Base-by-base conservation (phyloP, 2,329 filamentous ascomycete genomes). In the Fusarium coffeatum region DNA sequence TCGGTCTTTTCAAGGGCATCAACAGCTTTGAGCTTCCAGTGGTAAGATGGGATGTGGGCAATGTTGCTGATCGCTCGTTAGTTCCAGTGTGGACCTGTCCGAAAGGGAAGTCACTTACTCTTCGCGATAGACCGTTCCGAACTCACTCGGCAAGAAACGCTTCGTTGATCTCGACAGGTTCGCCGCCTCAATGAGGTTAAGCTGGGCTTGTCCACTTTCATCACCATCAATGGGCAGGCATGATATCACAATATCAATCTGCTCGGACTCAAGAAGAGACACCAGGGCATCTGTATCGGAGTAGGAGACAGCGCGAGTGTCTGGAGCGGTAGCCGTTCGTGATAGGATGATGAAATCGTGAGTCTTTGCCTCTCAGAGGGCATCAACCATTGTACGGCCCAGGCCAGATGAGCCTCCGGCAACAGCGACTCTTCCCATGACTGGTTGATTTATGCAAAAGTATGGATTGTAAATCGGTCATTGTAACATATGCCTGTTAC, bases 371-470 rank as follows among this genome's bases (percentile, higher is more conserved):
- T 42, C 41, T 0, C 20, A 3, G 6, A 59, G 41, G 5, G 41
- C 57, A 9, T 59, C 51, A 2, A 41, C 42, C 18, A 47, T 57
- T 1, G 57, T 20, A 5, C 41, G 32, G 51, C 57, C 57, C 16
- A 59, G 18, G 4, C 57, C 51, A 10, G 51, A 41, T 12, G 57
- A 59, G 1, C 57, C 51, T 46, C 57, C 57, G 16, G 51, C 57
- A 13, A 59, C 16, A 22, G 23, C 57, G 16, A 59, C 5, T 9
- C 23, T 57, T 1, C 42, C 32, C 57, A 59, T 59, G 13, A 5
- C n/a, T 1, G 7, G 8, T 37, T n/a, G 4, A 3, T 28, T 28
- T 11, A 12, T 20, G 34, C 18, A 37, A 37, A 37, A n/a, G 18
- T 6, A n/a, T 37, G 34, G 34, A 37, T n/a, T 37, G 34, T 12